Conservation (phyloP, 2,329 filamentous ascomycete genomes). For the Stachybotrys echinatus region DNA sequence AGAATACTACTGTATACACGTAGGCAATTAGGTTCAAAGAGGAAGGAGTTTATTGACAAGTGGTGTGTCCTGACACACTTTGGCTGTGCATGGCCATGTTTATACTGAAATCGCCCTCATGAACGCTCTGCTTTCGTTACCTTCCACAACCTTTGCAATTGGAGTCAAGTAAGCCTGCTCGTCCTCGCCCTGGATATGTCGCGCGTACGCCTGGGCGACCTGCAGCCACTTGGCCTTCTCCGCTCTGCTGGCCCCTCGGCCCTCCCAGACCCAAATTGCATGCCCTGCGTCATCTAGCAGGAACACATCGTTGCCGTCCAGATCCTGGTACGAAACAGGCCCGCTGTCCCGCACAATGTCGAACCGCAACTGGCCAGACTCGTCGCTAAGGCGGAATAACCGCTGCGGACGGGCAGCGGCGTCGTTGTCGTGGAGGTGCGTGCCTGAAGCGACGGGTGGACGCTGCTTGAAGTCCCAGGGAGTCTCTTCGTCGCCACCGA, state of each 20-base stretch:
- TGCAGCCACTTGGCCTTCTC: constrained; percentile 59
- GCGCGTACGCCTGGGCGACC: constrained; percentile 52
- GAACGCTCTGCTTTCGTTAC: constrained; percentile 50
- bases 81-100: too few relatives aligned
- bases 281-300: constrained; percentile 53
- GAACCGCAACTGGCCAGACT: constrained; percentile 51
- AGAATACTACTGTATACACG: too few relatives aligned
- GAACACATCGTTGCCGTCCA: constrained; percentile 58
- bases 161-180: constrained; percentile 38
- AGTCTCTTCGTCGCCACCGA: constrained; percentile 41
- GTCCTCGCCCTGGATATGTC: constrained; percentile 29
- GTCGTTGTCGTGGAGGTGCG: constrained; percentile 11
- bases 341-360: constrained; percentile 51
- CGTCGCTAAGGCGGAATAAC: constrained; percentile 60
- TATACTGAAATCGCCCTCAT: constrained; percentile 35
- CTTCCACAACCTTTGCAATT: constrained; percentile 52
- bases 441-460: constrained; percentile 31
- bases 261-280: constrained; percentile 63
- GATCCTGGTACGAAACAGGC: constrained; percentile 37
- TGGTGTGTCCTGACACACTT: too few relatives aligned
- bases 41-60: too few relatives aligned
- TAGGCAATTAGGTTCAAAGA: too few relatives aligned
- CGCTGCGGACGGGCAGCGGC: constrained; percentile 23
- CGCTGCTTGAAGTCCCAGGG: constrained; percentile 32
- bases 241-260: constrained; percentile 46